phyloP scores from a whole-genome alignment of 2,329 filamentous ascomycete genomes.

The Talaromyces funiculosus region DNA sequence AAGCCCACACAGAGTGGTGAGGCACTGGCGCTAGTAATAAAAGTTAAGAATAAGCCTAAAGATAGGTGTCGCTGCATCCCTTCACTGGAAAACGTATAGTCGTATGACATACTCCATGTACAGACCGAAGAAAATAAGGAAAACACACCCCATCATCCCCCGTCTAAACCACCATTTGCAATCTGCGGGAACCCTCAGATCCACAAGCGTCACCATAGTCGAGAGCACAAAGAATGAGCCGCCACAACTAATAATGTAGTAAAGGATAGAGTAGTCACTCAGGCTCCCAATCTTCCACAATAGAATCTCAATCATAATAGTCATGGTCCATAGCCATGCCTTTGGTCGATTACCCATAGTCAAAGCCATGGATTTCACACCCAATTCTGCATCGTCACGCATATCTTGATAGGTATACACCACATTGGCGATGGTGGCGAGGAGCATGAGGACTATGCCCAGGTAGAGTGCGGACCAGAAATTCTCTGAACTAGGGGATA shows the following conservation, averaged over 20 bases:
- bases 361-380: neutral
- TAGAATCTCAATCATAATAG: neutral
- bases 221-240: neutral
- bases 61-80: neutral
- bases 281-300: neutral
- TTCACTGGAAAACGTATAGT: neutral
- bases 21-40: neutral
- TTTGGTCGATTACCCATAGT: neutral
- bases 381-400: neutral
- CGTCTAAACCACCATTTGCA: slow-evolving; percentile 8
- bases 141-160: neutral
- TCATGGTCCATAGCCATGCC: slow-evolving; percentile 2
- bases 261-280: slow-evolving; percentile 8
- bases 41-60: neutral
- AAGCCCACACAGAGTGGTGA: neutral
- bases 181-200: slow-evolving; percentile 9
- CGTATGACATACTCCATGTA: slow-evolving; percentile 11
- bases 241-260: neutral
- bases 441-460: neutral
- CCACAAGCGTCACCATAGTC: slow-evolving; percentile 6
- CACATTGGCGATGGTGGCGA: neutral
- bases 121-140: neutral
- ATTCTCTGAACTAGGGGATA: neutral
- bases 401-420: slow-evolving; percentile 8
- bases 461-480: neutral